phyloP scores from a whole-genome alignment of 1,139 yeast species.

The Taiozyma sp. region DNA sequence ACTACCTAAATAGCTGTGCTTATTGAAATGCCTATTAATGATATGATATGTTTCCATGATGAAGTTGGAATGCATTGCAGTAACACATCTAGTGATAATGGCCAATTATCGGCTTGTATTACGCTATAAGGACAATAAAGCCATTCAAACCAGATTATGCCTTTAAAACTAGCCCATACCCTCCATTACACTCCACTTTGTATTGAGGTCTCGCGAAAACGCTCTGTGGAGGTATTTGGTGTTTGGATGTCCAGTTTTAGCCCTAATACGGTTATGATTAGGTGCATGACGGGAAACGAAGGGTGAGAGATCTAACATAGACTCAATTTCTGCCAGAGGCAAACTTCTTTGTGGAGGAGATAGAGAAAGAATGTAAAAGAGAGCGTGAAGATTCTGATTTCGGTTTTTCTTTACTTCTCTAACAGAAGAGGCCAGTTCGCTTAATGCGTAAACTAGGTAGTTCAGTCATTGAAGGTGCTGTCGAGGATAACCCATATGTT shows the following conservation, averaged over 20 bases:
- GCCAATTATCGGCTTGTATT: too few species aligned
- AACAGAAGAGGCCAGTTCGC: too few species aligned
- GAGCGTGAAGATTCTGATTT: too few species aligned
- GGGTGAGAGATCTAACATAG: not conserved
- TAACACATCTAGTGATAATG: too few species aligned
- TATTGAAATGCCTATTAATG: not conserved
- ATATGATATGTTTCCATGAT: not conserved
- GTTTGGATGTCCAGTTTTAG: not conserved
- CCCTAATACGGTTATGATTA: not conserved
- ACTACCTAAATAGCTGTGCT: not conserved
- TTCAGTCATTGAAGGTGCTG: too few species aligned
- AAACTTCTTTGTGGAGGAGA: too few species aligned
- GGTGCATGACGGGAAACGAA: not conserved
- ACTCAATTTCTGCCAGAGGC: too few species aligned
- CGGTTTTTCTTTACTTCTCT: too few species aligned
- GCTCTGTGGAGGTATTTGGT: not conserved
- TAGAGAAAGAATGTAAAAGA: too few species aligned
- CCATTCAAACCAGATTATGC: not conserved
- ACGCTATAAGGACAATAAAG: not conserved
- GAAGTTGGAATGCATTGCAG: not conserved
- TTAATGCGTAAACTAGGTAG: too few species aligned
- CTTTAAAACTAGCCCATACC: not conserved
- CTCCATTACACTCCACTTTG: too few species aligned
- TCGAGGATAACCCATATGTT: too few species aligned
- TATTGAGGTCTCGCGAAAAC: not conserved